phyloP scores from a whole-genome alignment of 164 flowering plant species.

The Pachysandra terminalis region DNA sequence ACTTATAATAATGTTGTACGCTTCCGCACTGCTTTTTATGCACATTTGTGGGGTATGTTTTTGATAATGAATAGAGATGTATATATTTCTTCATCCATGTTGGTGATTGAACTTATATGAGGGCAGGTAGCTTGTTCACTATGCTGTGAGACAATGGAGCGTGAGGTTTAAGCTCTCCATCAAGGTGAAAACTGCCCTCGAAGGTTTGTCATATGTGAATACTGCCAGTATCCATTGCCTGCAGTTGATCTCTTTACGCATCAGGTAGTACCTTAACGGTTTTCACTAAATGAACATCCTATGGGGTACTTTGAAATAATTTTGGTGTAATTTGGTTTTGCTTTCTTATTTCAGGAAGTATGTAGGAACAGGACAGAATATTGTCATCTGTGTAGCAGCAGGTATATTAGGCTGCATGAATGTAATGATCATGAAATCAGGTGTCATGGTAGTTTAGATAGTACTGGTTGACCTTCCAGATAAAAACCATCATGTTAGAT shows the following conservation, averaged over 20 bases:
- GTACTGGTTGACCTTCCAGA: conserved; percentile 65
- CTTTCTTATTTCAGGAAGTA: conserved; percentile 54
- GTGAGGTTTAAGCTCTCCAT: conserved; percentile 69
- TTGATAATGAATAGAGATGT: background rate
- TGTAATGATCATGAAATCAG: conserved; percentile 58
- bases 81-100: background rate
- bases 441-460: conserved; percentile 47
- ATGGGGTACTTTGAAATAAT: background rate
- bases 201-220: conserved; percentile 87
- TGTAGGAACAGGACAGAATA: conserved; percentile 93
- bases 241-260: conserved; percentile 83
- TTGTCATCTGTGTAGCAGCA: conserved; percentile 67
- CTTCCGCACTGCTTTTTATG: background rate
- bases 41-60: background rate
- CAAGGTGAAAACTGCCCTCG: conserved; percentile 84
- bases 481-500: conserved; percentile 24
- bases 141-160: conserved; percentile 88
- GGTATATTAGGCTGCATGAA: conserved; percentile 76
- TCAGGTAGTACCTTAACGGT: conserved; percentile 52
- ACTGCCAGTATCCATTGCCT: conserved; percentile 91
- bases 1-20: too few relatives aligned
- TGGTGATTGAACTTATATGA: conserved; percentile 5
- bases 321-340: conserved; percentile 1
- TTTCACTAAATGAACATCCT: background rate
- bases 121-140: too few relatives aligned